phyloP scores from a whole-genome alignment of 139 green algal species.

The Marvania coccoides region DNA sequence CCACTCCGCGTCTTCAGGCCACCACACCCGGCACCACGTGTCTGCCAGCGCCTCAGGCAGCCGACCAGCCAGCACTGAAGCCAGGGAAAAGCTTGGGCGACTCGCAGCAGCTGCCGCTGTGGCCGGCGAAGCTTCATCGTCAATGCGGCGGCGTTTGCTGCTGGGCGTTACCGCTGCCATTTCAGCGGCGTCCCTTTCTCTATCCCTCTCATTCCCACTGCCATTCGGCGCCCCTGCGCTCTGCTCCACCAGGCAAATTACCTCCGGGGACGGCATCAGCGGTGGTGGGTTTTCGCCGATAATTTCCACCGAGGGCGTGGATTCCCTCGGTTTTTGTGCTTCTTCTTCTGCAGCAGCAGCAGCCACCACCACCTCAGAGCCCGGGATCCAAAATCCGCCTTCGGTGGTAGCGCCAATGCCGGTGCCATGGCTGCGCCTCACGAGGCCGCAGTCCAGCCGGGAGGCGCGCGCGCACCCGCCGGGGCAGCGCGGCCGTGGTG shows the following conservation, averaged over 20 bases:
- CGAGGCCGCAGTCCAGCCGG: constrained; percentile 14
- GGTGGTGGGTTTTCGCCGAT: background rate
- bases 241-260: too few species aligned
- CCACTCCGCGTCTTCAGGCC: constrained; percentile 60
- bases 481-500: constrained; percentile 32
- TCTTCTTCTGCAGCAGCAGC: background rate
- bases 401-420: constrained; percentile 31
- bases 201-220: too few species aligned
- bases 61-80: background rate
- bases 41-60: background rate
- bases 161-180: background rate
- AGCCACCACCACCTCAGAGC: background rate
- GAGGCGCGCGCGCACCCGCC: constrained; percentile 49
- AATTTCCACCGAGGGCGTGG: background rate
- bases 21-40: constrained; percentile 43
- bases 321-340: background rate
- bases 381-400: constrained; percentile 49
- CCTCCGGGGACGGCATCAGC: too few species aligned
- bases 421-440: constrained; percentile 30
- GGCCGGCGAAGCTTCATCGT: background rate
- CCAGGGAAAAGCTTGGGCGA: background rate
- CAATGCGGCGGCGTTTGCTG: background rate
- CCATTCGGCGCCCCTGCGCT: too few species aligned
- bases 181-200: background rate
- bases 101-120: background rate